Evolutionary conservation across 352 stramenopile species (phyloP), one percentile per base, ranked within the genome.

Genomic region (Phytophthora citrophthora): DNA sequence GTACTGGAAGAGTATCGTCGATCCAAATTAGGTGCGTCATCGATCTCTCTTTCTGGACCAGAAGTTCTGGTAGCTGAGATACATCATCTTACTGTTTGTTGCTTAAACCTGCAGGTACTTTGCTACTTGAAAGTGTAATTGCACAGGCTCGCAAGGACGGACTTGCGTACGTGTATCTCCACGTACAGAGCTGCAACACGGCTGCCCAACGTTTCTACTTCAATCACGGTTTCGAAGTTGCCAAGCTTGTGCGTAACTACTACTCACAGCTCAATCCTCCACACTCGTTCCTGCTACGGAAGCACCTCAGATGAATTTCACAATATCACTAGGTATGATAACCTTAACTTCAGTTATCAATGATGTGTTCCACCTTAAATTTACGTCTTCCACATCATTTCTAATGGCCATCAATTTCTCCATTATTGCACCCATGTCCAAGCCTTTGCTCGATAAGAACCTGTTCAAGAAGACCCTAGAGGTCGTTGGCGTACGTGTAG

Each of bases 191-290:
- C 26, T 93, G 69, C 48, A 99, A 99, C 70, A 60, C 74, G 0
- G 90, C 86, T 46, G 96, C 94, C 3, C 90, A 97, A 18, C 68
- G 78, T 5, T 99, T 99, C 79, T 99, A 99, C 64, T 68, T 55
- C 0, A 53, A 74, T 23, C 83, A 86, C 54, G 92, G 86, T 20
- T 99, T 98, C 72, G 65, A 88, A 56, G 81, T 95, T 47, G 81
- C 71, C 5, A 85, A 96, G 65, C 83, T 90, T 34, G 86, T 98
- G 34, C 76, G 90, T 64, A 93, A 97, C 54, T 99, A 99, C 68
- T 99, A 99, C 70, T 90, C 94, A 55, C 77, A 93, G 51, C 95
- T 98, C 64, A 77, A 97, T 60, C 93, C 94, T 9, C 92, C 94
- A 2, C 81, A 98, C 77, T 98, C 93, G 71, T 97, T 94, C 73